A percentile compares a stretch with the other conserved stretches of the same genome.
phyloP scores from a whole-genome alignment of 345 rosid species.

The Salix dunnii region DNA sequence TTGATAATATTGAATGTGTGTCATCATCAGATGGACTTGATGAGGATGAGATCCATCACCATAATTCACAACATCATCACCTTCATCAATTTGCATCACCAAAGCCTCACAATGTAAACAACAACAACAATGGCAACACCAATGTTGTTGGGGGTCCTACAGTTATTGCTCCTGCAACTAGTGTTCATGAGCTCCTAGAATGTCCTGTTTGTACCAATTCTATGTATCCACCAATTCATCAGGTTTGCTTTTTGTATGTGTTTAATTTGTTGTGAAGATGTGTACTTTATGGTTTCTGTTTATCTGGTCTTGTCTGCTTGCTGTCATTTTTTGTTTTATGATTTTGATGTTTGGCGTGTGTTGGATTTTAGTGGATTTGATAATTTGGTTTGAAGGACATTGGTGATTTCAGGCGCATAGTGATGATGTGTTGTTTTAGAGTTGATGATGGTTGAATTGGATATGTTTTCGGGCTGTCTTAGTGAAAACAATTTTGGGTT shows the following conservation, averaged over 20 bases:
- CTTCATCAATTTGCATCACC: slow-evolving; percentile 61
- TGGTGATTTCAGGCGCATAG: neutral
- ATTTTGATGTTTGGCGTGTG: slow-evolving; percentile 2
- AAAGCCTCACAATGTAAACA: slow-evolving; percentile 40
- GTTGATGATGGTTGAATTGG: neutral
- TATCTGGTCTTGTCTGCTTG: neutral
- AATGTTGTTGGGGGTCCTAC: slow-evolving; percentile 49
- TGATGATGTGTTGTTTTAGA: neutral
- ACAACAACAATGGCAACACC: slow-evolving; percentile 27
- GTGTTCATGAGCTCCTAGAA: slow-evolving; percentile 70
- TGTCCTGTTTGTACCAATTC: slow-evolving; percentile 55
- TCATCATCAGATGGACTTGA: slow-evolving; percentile 61
- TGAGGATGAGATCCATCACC: slow-evolving; percentile 71
- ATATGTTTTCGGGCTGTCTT: neutral
- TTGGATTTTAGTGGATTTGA: slow-evolving; percentile 13
- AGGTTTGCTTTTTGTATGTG: slow-evolving; percentile 36
- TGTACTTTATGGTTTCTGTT: neutral
- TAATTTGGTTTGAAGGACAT: slow-evolving; percentile 4
- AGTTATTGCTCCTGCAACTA: slow-evolving; percentile 42
- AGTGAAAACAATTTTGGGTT: neutral
- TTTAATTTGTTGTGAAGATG: neutral
- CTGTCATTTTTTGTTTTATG: neutral
- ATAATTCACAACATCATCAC: slow-evolving; percentile 31
- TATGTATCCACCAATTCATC: slow-evolving; percentile 65
- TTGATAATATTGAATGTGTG: slow-evolving; percentile 76